Conservation (phyloP, 2,329 filamentous ascomycete species). For the Colletotrichum destructivum region DNA sequence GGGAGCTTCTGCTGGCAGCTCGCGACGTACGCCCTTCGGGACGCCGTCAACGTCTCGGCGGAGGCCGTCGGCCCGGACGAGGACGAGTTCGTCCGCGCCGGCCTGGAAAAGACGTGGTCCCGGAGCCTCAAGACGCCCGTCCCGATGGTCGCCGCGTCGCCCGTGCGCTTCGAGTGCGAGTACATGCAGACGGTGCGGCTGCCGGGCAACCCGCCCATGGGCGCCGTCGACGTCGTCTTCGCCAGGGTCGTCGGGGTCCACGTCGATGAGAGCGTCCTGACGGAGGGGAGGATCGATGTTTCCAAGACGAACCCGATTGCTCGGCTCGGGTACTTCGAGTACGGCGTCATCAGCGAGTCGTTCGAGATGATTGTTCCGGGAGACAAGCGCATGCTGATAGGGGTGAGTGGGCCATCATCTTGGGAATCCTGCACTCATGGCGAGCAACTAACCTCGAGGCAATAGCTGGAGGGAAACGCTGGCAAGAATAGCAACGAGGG, state of each 20-base stretch:
- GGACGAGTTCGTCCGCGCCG: constrained; percentile 19
- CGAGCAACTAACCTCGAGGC: background rate
- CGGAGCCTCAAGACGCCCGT: background rate
- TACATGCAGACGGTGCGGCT: constrained; percentile 29
- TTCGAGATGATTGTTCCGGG: constrained; percentile 30
- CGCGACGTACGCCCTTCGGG: constrained; percentile 14
- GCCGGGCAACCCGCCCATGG: constrained; percentile 19
- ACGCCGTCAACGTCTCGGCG: constrained; percentile 23
- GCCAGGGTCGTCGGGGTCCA: constrained; percentile 4
- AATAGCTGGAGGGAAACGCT: background rate
- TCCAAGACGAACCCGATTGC: constrained; percentile 27
- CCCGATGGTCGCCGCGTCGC: constrained; percentile 11
- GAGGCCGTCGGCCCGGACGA: constrained; percentile 14
- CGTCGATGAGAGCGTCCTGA: constrained; percentile 14
- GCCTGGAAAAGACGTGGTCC: constrained; percentile 22
- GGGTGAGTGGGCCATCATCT: background rate
- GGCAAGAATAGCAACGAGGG: background rate
- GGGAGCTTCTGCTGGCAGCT: constrained; percentile 28
- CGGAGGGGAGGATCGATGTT: constrained; percentile 21
- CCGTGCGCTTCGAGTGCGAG: constrained; percentile 30
- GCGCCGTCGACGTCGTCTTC: constrained; percentile 24
- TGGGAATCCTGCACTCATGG: no score
- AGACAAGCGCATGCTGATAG: constrained; percentile 22
- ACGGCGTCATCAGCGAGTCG: constrained; percentile 13
- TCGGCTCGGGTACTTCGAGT: constrained; percentile 22